These are phyloP conservation scores for Ligustrum vulgare DNA, from an alignment of 257 asterid genomes.

Conservation along the genomic window DNA sequence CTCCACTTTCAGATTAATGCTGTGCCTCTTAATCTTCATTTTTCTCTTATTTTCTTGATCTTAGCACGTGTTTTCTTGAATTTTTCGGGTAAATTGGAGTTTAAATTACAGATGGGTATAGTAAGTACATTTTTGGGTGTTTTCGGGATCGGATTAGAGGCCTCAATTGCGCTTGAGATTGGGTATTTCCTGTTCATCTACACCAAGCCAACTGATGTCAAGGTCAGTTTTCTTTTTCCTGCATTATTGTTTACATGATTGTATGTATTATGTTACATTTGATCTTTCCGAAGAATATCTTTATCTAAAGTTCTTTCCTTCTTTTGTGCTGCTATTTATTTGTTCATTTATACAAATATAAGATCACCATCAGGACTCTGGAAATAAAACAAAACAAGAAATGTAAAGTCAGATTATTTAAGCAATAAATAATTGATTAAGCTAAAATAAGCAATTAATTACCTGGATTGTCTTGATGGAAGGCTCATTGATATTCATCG, in stretches of 20 bases:
- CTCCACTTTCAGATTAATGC: too few relatives aligned
- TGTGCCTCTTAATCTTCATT: constrained; percentile 16
- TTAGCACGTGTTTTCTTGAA: constrained; percentile 3
- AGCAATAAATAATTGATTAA: too few relatives aligned
- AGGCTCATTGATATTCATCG: too few relatives aligned
- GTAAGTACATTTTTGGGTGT: constrained; percentile 73
- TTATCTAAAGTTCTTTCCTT: not conserved
- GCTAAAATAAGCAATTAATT: too few relatives aligned
- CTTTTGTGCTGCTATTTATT: not conserved
- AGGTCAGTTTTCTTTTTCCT: constrained; percentile 40
- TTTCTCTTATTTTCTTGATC: not conserved
- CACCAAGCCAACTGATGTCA: constrained; percentile 67
- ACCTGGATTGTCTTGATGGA: too few relatives aligned
- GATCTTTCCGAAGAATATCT: not conserved
- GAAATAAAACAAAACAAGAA: too few relatives aligned
- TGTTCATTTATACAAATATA: not conserved
- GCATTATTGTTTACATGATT: constrained; percentile 15
- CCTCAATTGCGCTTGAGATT: constrained; percentile 62
- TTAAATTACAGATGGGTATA: constrained; percentile 53
- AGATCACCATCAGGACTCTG: too few relatives aligned
- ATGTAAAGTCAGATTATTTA: too few relatives aligned
- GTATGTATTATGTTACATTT: not conserved
- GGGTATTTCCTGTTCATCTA: constrained; percentile 84
- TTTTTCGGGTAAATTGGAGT: constrained; percentile 3
- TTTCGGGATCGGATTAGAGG: constrained; percentile 82